These are phyloP conservation scores for Magnusiomyces ingens DNA, from an alignment of 1,139 yeast species.

Conservation along the genomic window DNA sequence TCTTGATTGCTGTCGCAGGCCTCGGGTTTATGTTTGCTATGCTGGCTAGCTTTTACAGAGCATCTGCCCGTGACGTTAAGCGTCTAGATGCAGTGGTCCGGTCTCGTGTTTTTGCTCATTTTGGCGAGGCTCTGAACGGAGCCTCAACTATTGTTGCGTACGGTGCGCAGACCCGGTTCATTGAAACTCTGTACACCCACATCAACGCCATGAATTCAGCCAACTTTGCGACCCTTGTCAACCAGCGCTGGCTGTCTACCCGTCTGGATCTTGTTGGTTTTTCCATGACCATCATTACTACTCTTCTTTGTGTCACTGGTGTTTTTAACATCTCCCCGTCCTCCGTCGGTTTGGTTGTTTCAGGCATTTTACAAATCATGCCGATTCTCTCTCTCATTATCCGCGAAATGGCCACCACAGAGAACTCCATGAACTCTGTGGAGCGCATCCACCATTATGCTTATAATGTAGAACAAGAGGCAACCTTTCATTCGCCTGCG, in stretches of 20 bases:
- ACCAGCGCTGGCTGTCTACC: slow-evolving; percentile 74
- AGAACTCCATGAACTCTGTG: slow-evolving; percentile 80
- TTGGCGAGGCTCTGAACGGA: slow-evolving; percentile 70
- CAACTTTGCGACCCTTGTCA: slow-evolving; percentile 55
- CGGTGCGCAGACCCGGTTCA: slow-evolving; percentile 42
- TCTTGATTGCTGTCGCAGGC: slow-evolving; percentile 62
- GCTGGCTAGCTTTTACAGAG: slow-evolving; percentile 59
- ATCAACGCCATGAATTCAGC: slow-evolving; percentile 68
- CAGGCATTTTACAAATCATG: slow-evolving; percentile 34
- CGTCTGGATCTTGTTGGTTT: slow-evolving; percentile 53
- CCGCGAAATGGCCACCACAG: slow-evolving; percentile 56
- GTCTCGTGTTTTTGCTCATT: slow-evolving; percentile 70
- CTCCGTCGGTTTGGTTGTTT: slow-evolving; percentile 62
- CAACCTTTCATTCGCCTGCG: slow-evolving; percentile 43
- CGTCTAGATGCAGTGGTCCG: slow-evolving; percentile 73
- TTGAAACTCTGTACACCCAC: slow-evolving; percentile 42
- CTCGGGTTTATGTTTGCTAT: slow-evolving; percentile 41
- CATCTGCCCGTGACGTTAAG: slow-evolving; percentile 76
- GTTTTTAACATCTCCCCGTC: slow-evolving; percentile 59
- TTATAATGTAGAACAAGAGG: slow-evolving; percentile 58
- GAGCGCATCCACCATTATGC: slow-evolving; percentile 75
- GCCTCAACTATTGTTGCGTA: slow-evolving; percentile 64
- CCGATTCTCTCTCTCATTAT: slow-evolving; percentile 33
- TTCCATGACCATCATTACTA: slow-evolving; percentile 39
- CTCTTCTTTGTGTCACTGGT: slow-evolving; percentile 56